phyloP scores from a whole-genome alignment of 2,329 filamentous ascomycete species.

The Talaromyces atroroseus region DNA sequence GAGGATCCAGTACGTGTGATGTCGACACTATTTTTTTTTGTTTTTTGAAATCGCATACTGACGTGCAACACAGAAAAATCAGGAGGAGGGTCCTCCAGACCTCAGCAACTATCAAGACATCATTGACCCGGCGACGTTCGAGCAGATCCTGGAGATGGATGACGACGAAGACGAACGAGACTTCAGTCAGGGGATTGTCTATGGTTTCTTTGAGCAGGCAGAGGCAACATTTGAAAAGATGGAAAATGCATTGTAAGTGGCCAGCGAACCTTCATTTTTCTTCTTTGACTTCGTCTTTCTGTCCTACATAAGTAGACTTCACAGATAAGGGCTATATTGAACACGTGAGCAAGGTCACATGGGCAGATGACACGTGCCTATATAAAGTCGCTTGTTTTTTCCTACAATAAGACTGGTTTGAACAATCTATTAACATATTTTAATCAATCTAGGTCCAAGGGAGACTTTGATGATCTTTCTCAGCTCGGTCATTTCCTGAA shows the following conservation, averaged over 20 bases:
- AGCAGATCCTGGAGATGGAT: slow-evolving; percentile 98
- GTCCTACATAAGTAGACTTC: background rate
- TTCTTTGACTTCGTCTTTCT: background rate
- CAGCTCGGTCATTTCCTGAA: slow-evolving; percentile 92
- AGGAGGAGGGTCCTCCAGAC: slow-evolving; percentile 39
- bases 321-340: background rate
- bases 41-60: background rate
- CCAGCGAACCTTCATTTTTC: background rate
- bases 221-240: slow-evolving; percentile 80
- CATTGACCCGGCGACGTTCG: slow-evolving; percentile 76
- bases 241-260: slow-evolving; percentile 72
- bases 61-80: background rate
- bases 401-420: background rate
- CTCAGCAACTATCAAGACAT: slow-evolving; percentile 64
- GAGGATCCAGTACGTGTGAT: slow-evolving; percentile 2
- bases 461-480: slow-evolving; percentile 70
- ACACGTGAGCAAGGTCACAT: slow-evolving; percentile 12
- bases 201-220: slow-evolving; percentile 89
- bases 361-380: slow-evolving; percentile 2
- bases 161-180: slow-evolving; percentile 81
- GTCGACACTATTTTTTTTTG: background rate
- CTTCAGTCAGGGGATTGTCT: slow-evolving; percentile 84
- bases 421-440: background rate
- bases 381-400: background rate
- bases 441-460: slow-evolving; percentile 42